phyloP scores from a whole-genome alignment of 2,329 filamentous ascomycete genomes.

The Fusarium phyllophilum region DNA sequence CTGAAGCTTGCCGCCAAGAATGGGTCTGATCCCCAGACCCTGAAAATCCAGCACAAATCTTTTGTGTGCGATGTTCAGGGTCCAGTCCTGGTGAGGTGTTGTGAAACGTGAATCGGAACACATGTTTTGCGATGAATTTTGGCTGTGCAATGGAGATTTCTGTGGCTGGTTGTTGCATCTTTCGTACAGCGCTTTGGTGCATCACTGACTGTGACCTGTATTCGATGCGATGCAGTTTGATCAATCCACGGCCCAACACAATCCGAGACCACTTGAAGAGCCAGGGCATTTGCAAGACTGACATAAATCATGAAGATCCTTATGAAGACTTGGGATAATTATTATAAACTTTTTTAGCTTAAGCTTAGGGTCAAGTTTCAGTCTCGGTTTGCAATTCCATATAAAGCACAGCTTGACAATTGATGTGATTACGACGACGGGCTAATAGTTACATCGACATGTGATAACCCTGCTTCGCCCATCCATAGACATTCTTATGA shows the following conservation, averaged over 20 bases:
- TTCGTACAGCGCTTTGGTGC: not conserved
- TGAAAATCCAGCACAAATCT: constrained; percentile 10
- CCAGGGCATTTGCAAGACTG: not conserved
- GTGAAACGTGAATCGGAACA: not conserved
- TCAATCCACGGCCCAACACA: too few relatives aligned
- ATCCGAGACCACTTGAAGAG: not conserved
- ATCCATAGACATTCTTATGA: not conserved
- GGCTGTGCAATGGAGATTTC: too few relatives aligned
- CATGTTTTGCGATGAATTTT: not conserved
- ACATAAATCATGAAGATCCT: too few relatives aligned
- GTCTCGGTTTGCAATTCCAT: not conserved
- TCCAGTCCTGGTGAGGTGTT: not conserved
- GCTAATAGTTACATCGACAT: constrained; percentile 1
- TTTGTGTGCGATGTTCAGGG: not conserved
- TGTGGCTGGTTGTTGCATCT: fast-evolving
- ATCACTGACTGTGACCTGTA: not conserved
- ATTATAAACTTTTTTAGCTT: too few relatives aligned
- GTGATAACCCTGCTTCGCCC: not conserved
- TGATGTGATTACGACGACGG: not conserved
- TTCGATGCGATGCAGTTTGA: not conserved
- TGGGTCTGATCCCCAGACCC: constrained; percentile 2
- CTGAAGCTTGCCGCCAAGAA: not conserved
- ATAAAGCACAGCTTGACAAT: not conserved
- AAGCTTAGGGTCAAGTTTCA: not conserved
- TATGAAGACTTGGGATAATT: too few relatives aligned